Evolutionary conservation across 2,329 filamentous ascomycete species (phyloP).

Genomic region (Arachnomyces sp.): DNA sequence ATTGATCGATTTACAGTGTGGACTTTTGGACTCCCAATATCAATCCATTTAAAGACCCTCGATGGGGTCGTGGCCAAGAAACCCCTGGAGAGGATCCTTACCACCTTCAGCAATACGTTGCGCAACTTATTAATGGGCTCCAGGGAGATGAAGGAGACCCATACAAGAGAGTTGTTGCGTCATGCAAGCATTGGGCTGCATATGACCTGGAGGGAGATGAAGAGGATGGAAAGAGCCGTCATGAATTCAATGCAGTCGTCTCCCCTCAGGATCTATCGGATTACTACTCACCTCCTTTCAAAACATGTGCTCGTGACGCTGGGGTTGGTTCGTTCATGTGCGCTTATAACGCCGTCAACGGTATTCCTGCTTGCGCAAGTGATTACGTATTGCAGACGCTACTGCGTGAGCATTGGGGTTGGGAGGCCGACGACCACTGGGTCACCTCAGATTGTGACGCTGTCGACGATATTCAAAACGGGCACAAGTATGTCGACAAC

Average conservation of each 20-base stretch:
- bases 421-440: conserved; percentile 53
- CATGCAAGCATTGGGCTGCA: conserved; percentile 53
- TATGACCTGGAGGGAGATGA: conserved; percentile 51
- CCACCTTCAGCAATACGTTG: conserved; percentile 45
- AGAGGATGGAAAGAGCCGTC: conserved; percentile 38
- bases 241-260: conserved; percentile 49
- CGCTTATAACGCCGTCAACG: conserved; percentile 59
- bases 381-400: conserved; percentile 56
- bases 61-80: conserved; percentile 56
- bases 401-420: conserved; percentile 59
- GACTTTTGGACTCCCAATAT: conserved; percentile 53
- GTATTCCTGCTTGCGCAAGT: conserved; percentile 57
- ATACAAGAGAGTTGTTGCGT: conserved; percentile 44
- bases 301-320: conserved; percentile 54
- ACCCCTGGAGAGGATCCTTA: conserved; percentile 53
- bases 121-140: conserved; percentile 47
- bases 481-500: conserved; percentile 42
- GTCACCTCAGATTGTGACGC: conserved; percentile 61
- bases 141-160: conserved; percentile 39
- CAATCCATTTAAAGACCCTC: conserved; percentile 56
- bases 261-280: conserved; percentile 57
- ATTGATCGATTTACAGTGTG: conserved; percentile 13
- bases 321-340: conserved; percentile 55
- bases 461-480: conserved; percentile 51
- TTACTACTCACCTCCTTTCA: conserved; percentile 61